These are phyloP conservation scores for Solanum chacoense DNA, from an alignment of 305 asterid species.

Conservation along the genomic window DNA sequence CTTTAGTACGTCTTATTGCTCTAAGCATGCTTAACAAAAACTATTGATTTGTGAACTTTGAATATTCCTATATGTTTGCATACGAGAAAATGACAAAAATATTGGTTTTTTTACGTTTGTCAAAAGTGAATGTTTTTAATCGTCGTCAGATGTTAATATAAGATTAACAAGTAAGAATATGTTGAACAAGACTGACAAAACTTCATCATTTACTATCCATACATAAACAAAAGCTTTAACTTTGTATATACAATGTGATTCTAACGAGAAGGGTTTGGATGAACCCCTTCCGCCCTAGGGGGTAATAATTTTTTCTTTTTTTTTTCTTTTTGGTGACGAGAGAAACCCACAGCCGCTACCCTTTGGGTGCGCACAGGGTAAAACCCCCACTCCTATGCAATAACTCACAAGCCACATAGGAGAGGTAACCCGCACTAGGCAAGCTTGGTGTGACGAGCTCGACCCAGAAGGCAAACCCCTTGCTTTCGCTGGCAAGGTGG, in stretches of 20 bases:
- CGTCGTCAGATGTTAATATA: neutral
- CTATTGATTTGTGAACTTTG: neutral
- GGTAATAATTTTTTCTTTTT: too few species aligned
- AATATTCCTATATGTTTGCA: neutral
- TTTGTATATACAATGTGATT: neutral
- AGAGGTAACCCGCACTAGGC: too few species aligned
- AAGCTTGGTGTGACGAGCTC: too few species aligned
- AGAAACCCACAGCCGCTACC: too few species aligned
- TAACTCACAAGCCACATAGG: too few species aligned
- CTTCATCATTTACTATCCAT: neutral
- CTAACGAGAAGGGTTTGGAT: neutral
- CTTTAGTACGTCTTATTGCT: neutral
- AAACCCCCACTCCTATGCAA: too few species aligned
- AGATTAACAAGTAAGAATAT: neutral
- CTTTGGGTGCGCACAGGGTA: too few species aligned
- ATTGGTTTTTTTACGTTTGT: neutral
- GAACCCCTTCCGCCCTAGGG: neutral
- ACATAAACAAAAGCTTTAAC: neutral
- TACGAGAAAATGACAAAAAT: neutral
- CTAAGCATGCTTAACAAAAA: neutral
- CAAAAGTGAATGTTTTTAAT: neutral
- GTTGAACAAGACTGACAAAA: neutral
- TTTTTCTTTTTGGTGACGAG: too few species aligned
- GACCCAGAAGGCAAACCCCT: too few species aligned
- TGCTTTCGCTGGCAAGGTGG: too few species aligned